phyloP scores from a whole-genome alignment of 1,284 basidiomycete genomes.

The Tylopilus sp. region DNA sequence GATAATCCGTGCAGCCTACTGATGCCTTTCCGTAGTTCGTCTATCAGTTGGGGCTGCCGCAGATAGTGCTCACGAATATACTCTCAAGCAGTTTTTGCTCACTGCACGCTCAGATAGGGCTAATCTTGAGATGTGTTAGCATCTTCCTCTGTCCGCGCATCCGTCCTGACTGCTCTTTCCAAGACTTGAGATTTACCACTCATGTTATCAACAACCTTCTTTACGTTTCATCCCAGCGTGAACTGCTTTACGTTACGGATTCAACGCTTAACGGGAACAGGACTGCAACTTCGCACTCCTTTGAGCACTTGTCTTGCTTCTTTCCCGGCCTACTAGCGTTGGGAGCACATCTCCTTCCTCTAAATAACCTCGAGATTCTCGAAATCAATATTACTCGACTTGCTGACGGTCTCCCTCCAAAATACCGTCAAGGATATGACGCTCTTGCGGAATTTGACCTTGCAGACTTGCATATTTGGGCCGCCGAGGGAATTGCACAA shows the following conservation, averaged over 20 bases:
- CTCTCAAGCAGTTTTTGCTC: slow-evolving; percentile 74
- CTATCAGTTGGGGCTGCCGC: slow-evolving; percentile 68
- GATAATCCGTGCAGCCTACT: slow-evolving; percentile 7
- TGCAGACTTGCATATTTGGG: slow-evolving; percentile 65
- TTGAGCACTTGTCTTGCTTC: slow-evolving; percentile 82
- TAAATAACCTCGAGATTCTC: slow-evolving; percentile 55
- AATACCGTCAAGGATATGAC: slow-evolving; percentile 46
- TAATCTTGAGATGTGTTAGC: slow-evolving; percentile 69
- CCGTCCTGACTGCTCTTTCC: slow-evolving; percentile 16
- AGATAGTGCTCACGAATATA: slow-evolving; percentile 78
- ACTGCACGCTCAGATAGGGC: slow-evolving; percentile 63
- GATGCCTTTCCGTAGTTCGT: slow-evolving; percentile 45
- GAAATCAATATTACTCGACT: slow-evolving; percentile 53
- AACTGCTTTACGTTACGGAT: slow-evolving; percentile 75
- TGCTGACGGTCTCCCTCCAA: slow-evolving; percentile 47
- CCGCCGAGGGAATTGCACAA: slow-evolving; percentile 70
- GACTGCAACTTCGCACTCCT: slow-evolving; percentile 54
- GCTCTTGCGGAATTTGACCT: slow-evolving; percentile 52
- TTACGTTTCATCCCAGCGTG: slow-evolving; percentile 67
- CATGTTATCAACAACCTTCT: slow-evolving; percentile 69
- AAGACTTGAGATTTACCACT: slow-evolving; percentile 68
- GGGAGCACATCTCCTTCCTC: slow-evolving; percentile 66
- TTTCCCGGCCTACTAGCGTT: slow-evolving; percentile 78
- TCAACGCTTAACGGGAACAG: slow-evolving; percentile 42
- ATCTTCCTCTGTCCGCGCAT: slow-evolving; percentile 5